Evolutionary conservation across 257 asterid species (phyloP).

Genomic region (Gardenia jasminoides): DNA sequence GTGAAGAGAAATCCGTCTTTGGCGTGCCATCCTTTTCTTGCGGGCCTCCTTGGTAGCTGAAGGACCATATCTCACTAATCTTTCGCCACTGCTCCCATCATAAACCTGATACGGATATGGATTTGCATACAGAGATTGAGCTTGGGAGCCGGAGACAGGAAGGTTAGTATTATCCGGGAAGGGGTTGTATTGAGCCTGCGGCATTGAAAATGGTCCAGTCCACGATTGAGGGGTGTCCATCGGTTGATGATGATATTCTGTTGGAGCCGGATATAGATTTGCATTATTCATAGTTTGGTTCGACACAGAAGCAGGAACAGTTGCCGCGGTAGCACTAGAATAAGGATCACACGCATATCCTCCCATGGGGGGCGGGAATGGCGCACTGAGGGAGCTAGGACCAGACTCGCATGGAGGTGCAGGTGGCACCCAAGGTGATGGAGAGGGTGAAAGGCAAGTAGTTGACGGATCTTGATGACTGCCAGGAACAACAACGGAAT

Average conservation of each 20-base stretch:
- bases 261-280: conserved; percentile 29
- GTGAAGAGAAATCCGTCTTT: conserved; percentile 45
- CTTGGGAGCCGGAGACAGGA: conserved; percentile 15
- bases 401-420: conserved; percentile 8
- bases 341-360: conserved; percentile 28
- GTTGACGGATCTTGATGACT: conserved; percentile 6
- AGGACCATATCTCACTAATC: conserved; percentile 48
- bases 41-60: conserved; percentile 87
- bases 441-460: conserved; percentile 17
- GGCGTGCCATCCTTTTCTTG: conserved; percentile 94
- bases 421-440: conserved; percentile 37
- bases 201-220: conserved; percentile 33
- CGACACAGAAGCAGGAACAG: conserved; percentile 5
- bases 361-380: conserved; percentile 20
- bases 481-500: background rate
- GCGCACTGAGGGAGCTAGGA: background rate
- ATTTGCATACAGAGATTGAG: conserved; percentile 33
- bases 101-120: conserved; percentile 42
- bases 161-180: conserved; percentile 29
- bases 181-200: conserved; percentile 34
- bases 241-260: conserved; percentile 39
- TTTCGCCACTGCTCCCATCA: conserved; percentile 46
- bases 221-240: conserved; percentile 55
- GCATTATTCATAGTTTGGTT: conserved; percentile 42
- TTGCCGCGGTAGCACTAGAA: conserved; percentile 18